These are phyloP conservation scores for Leptodontidium sp. DNA, from an alignment of 2,329 filamentous ascomycete genomes.

Conservation along the genomic window DNA sequence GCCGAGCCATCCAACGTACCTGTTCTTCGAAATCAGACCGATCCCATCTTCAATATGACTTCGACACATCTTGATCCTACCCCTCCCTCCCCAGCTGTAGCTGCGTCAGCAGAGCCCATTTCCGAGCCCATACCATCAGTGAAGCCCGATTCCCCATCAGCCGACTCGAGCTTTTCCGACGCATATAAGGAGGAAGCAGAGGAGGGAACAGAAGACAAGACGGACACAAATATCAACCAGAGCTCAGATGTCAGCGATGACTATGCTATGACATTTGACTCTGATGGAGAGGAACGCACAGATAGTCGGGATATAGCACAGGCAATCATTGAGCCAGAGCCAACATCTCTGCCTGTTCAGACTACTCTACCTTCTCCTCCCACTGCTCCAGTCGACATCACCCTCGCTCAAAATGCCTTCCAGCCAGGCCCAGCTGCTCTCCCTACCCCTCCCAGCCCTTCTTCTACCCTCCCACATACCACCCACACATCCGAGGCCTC, in stretches of 20 bases:
- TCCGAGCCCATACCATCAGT: constrained; percentile 20
- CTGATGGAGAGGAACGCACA: constrained; percentile 46
- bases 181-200: constrained; percentile 45
- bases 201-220: constrained; percentile 33
- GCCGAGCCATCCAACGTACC: constrained; percentile 74
- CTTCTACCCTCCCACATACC: constrained; percentile 17
- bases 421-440: constrained; percentile 30
- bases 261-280: constrained; percentile 50
- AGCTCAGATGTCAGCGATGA: constrained; percentile 46
- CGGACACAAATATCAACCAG: constrained; percentile 33
- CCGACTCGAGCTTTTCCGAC: constrained; percentile 47
- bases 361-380: constrained; percentile 33
- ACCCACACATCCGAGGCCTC: constrained; percentile 20
- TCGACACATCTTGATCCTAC: constrained; percentile 60
- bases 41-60: constrained; percentile 74
- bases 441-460: constrained; percentile 32
- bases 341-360: constrained; percentile 39
- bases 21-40: constrained; percentile 75
- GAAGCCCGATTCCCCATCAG: constrained; percentile 37
- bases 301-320: constrained; percentile 47
- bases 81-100: constrained; percentile 34
- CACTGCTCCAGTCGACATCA: constrained; percentile 24
- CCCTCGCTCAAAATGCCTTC: constrained; percentile 25
- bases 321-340: constrained; percentile 42
- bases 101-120: constrained; percentile 30